A percentile compares a stretch with the other conserved stretches of the same genome.
phyloP scores from a whole-genome alignment of 192 early-diverging fungal genomes.

The Chytriomyces sp. region DNA sequence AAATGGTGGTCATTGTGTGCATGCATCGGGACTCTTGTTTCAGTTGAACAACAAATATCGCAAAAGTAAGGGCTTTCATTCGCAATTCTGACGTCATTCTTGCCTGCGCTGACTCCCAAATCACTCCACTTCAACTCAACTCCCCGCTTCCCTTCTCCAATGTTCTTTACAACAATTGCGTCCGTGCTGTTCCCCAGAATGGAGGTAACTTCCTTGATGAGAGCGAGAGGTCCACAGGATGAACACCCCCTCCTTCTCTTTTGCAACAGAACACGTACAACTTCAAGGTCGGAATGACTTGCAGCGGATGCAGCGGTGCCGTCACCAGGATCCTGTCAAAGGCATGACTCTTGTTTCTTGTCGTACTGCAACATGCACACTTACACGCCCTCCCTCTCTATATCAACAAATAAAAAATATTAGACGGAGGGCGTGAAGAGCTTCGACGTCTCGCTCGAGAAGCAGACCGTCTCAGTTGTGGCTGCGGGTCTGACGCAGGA shows the following conservation, averaged over 20 bases:
- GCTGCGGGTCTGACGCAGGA: conserved; percentile 53
- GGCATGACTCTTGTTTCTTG: conserved; percentile 29
- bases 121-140: background rate
- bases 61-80: background rate
- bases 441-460: conserved; percentile 62
- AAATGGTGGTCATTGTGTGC: no score
- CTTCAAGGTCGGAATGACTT: conserved; percentile 82
- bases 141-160: background rate
- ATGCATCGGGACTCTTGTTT: no score
- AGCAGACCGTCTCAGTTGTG: conserved; percentile 63
- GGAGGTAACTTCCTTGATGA: conserved; percentile 11
- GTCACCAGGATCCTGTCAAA: conserved; percentile 71
- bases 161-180: conserved; percentile 19
- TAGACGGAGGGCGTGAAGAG: conserved; percentile 55
- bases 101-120: background rate
- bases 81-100: conserved; percentile 5
- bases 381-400: background rate
- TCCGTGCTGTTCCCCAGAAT: conserved; percentile 23
- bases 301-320: conserved; percentile 77
- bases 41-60: no score
- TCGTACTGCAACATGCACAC: no score
- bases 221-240: background rate
- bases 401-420: background rate
- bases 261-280: conserved; percentile 56
- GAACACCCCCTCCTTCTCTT: no score